Conservation (phyloP, 352 stramenopile species). For the Globisporangium okanoganense region DNA sequence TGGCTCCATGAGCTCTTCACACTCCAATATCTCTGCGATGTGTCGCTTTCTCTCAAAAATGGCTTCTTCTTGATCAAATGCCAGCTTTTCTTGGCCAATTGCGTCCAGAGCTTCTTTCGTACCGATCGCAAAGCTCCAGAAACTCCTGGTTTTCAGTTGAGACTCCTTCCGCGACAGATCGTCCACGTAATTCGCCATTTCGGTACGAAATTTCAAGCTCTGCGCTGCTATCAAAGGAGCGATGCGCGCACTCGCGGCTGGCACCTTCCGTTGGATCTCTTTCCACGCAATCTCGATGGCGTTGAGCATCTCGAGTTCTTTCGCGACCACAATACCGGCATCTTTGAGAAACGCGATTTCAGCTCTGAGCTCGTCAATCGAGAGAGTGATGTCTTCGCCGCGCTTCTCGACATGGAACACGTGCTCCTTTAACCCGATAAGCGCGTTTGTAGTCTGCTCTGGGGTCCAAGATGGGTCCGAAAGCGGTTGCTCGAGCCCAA, state of each 20-base stretch:
- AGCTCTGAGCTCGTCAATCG: slow-evolving; percentile 63
- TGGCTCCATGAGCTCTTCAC: slow-evolving; percentile 84
- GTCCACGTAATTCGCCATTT: slow-evolving; percentile 84
- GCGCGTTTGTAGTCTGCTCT: slow-evolving; percentile 52
- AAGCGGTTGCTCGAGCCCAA: slow-evolving; percentile 68
- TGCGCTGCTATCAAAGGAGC: slow-evolving; percentile 58
- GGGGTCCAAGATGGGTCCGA: slow-evolving; percentile 52
- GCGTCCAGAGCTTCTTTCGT: slow-evolving; percentile 33
- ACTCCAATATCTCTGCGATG: slow-evolving; percentile 92
- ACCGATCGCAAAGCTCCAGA: slow-evolving; percentile 60
- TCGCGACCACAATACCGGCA: slow-evolving; percentile 44
- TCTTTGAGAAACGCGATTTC: slow-evolving; percentile 67
- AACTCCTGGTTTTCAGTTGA: slow-evolving; percentile 44
- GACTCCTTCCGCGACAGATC: slow-evolving; percentile 61
- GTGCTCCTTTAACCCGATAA: slow-evolving; percentile 75
- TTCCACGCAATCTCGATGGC: slow-evolving; percentile 54
- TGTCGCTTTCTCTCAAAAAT: slow-evolving; percentile 69
- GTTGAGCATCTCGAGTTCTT: slow-evolving; percentile 51
- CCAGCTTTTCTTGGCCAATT: slow-evolving; percentile 36
- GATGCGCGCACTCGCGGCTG: slow-evolving; percentile 58
- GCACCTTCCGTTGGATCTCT: slow-evolving; percentile 63
- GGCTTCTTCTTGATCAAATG: slow-evolving; percentile 31
- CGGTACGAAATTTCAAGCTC: slow-evolving; percentile 55
- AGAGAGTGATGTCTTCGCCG: slow-evolving; percentile 51
- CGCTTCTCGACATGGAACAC: slow-evolving; percentile 78